Conservation (phyloP, 129 eudicot genomes). For the Flaveria ramosissima region DNA sequence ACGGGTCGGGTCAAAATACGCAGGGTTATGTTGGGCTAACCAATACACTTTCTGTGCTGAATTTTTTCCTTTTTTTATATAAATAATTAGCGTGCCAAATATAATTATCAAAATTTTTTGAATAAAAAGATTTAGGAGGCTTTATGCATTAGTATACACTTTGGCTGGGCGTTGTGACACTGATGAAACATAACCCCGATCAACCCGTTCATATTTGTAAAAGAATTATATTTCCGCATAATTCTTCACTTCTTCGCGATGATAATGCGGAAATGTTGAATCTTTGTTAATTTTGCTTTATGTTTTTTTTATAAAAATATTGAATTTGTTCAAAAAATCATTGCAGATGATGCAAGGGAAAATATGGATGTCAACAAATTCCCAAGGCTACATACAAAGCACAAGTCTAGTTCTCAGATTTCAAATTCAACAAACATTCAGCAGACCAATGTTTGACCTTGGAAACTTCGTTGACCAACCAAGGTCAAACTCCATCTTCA, state of each 20-base stretch:
- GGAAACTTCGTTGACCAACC: conserved; percentile 45
- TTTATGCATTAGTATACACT: background rate
- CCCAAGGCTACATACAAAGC: conserved; percentile 58
- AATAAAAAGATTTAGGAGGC: background rate
- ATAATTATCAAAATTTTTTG: too few relatives aligned
- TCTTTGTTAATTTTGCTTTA: background rate
- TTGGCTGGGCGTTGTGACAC: background rate
- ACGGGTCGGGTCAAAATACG: background rate
- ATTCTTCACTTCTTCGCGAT: too few relatives aligned
- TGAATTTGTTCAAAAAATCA: background rate
- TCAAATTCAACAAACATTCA: conserved; percentile 48
- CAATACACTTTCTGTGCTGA: background rate
- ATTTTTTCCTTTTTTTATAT: background rate
- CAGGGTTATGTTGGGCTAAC: conserved; percentile 6
- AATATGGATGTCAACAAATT: conserved; percentile 60
- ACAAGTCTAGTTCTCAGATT: conserved; percentile 68
- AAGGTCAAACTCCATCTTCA: conserved; percentile 58
- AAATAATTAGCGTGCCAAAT: background rate
- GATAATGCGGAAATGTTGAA: background rate
- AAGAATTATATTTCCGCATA: too few relatives aligned
- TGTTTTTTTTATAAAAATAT: background rate
- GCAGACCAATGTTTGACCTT: conserved; percentile 43
- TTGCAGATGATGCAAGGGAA: conserved; percentile 92
- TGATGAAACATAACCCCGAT: background rate
- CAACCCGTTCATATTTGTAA: background rate